Evolutionary conservation across 2,329 filamentous ascomycete genomes (phyloP), one percentile per base, ranked within the genome.

Genomic region (Hortaea sp.): DNA sequence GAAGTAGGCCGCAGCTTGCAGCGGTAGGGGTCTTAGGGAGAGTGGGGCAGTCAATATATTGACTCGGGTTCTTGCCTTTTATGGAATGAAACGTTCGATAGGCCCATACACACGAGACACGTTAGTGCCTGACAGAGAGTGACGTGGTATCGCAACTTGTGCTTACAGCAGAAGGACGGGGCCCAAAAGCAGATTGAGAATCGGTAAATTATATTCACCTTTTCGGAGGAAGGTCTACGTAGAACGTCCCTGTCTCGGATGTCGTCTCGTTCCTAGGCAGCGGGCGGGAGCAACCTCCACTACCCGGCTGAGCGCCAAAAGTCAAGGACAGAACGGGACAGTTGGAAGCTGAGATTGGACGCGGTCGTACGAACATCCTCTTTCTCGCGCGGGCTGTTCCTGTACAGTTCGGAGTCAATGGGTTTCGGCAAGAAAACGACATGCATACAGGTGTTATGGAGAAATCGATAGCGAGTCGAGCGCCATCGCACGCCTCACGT

Each of bases 1-100:
- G 46, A 48, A 45, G 42, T 29, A 45, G 46, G 32, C 32, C 32
- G 7, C 32, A 35, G 32, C 32, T 35, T 35, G n/a, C 32, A 35
- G 32, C 32, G 9, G 32, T 35, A 35, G 7, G n/a, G 32, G 32
- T 9, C 32, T 35, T n/a, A 35, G 32, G 9, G 7, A 35, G 32
- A 35, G 32, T 35, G 32, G 32, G 32, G 32, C 32, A 20, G 20
- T 20, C 20, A 35, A 35, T 35, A n/a, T 35, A 35, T 35, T 35
- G 32, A n/a, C 7, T n/a, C n/a, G 32, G 20, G 20, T 20, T 20
- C 20, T 20, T 20, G 20, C 20, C 20, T 20, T 20, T 20, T 20
- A 20, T 20, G 20, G 20, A 20, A 35, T 35, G 32, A 9, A n/a
- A 35, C n/a, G 32, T 35, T n/a, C 32, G 32, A 20, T 20, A 20